Evolutionary conservation across 2,329 filamentous ascomycete genomes (phyloP).

Genomic region (Coniosporium tulheliwenetii): DNA sequence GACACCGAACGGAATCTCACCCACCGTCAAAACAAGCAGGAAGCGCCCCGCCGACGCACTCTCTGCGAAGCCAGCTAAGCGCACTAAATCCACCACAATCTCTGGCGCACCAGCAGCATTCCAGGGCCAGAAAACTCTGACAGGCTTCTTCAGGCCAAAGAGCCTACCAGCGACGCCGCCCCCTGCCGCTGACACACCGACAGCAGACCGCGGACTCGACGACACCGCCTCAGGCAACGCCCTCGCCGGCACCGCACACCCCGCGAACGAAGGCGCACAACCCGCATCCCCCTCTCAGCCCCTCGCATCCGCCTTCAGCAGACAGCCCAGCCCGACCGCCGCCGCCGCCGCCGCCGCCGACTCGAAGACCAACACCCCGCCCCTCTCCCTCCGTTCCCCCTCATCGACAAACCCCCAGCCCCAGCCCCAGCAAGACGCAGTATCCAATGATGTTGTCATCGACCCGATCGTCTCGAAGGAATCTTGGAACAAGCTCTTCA

Average conservation of each 20-base stretch:
- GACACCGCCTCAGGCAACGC: not conserved
- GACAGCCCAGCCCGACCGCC: not conserved
- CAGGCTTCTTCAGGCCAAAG: slow-evolving; percentile 65
- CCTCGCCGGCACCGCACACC: not conserved
- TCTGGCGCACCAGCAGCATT: slow-evolving; percentile 17
- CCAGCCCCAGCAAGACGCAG: no score
- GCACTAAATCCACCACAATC: slow-evolving; percentile 28
- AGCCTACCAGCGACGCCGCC: slow-evolving; percentile 1
- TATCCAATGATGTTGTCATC: slow-evolving; percentile 22
- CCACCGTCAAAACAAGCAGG: not conserved
- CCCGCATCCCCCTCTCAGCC: not conserved
- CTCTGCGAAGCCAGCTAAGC: slow-evolving; percentile 26
- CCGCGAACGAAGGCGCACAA: not conserved
- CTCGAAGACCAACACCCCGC: not conserved
- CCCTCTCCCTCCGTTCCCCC: slow-evolving; percentile 1
- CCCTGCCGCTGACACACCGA: not conserved
- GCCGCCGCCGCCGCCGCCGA: not conserved
- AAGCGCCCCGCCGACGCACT: not conserved
- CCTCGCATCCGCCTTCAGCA: not conserved
- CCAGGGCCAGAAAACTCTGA: slow-evolving; percentile 45
- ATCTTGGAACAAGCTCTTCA: slow-evolving; percentile 73
- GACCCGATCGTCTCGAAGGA: slow-evolving; percentile 63
- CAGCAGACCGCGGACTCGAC: slow-evolving; percentile 4
- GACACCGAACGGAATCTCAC: not conserved
- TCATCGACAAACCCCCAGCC: slow-evolving; percentile 20